Evolutionary conservation across 192 early-diverging fungal species (phyloP).

Genomic region (Coemansia aciculifera): DNA sequence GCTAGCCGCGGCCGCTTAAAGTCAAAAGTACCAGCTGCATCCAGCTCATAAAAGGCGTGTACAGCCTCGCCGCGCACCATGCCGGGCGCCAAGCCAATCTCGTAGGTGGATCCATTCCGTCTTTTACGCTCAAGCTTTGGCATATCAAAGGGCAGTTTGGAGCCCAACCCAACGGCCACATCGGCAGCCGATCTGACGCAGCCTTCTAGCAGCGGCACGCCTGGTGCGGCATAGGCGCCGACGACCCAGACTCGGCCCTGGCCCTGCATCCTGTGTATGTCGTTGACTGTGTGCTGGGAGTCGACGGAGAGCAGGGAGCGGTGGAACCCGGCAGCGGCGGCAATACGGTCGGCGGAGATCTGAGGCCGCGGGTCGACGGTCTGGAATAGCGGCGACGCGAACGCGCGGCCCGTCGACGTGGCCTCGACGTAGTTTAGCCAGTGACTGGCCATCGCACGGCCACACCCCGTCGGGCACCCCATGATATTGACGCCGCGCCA

Average conservation of each 20-base stretch:
- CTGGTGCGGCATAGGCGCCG: slow-evolving; percentile 61
- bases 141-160: slow-evolving; percentile 17
- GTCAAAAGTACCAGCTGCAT: slow-evolving; percentile 28
- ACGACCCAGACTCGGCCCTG: slow-evolving; percentile 57
- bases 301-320: slow-evolving; percentile 61
- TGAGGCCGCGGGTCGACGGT: slow-evolving; percentile 61
- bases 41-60: slow-evolving; percentile 40
- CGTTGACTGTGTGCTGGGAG: slow-evolving; percentile 56
- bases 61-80: slow-evolving; percentile 41
- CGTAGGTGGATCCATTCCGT: slow-evolving; percentile 11
- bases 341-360: slow-evolving; percentile 43
- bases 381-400: slow-evolving; percentile 55
- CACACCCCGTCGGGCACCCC: not conserved
- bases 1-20: not conserved
- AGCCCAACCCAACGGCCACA: slow-evolving; percentile 52
- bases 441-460: slow-evolving; percentile 31
- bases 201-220: slow-evolving; percentile 63
- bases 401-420: slow-evolving; percentile 31
- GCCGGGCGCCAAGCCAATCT: slow-evolving; percentile 32
- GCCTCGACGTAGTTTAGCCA: slow-evolving; percentile 60
- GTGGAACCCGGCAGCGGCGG: slow-evolving; percentile 51
- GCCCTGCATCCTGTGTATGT: slow-evolving; percentile 42
- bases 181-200: slow-evolving; percentile 61
- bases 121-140: slow-evolving; percentile 19
- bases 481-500: slow-evolving; percentile 57